Evolutionary conservation across 768 basidiomycete genomes (phyloP), one percentile per base, ranked within the genome.

Genomic region (Tremella yokohamensis): DNA sequence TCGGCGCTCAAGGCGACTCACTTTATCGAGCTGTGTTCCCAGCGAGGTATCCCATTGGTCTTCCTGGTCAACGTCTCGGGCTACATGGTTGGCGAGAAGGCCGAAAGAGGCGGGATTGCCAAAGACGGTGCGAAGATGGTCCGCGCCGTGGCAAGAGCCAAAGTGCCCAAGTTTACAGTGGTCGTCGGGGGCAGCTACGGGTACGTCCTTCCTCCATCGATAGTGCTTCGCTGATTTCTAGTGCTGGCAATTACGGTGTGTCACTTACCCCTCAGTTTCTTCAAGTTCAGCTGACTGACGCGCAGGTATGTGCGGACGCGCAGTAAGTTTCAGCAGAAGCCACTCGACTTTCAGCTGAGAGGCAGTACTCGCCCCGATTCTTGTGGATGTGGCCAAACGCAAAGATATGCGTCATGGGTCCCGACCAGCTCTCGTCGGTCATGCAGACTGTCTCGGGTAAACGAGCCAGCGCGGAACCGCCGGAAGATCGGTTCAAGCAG

Each of bases 381-480:
- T 77, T 97, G 52, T 97, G 90, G 89, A 93, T 92, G 90, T 97
- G 93, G 93, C 92, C 92, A 86, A 92, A 92, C 64, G 89, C 92
- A 37, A 92, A 88, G 76, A 86, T 94, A 1, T 88, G 87, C 15
- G 93, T 97, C 38, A 97, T 97, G 92, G 92, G 93, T 37, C 89
- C 89, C 1, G 88, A 85, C 8, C 93, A 96, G 72, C 82, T 97
- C 22, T 90, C 89, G 9, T 87, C 89, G 68, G 92, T 97, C 40
- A 97, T 97, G 93, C 80, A 86, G 13, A 83, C 84, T 0, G 90
- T 96, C 15, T 90, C 90, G 11, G 88, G 84, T 85, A 90, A 77
- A 37, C 81, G 76, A 13, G 57, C 44, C 13, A 51, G 37, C 26
- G 45, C 20, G 11, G 54, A 49, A 29, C 34, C 55, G 15, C 54